Conservation (phyloP, 371 early-diverging fungal genomes). For the Actinomortierella ambigua region DNA sequence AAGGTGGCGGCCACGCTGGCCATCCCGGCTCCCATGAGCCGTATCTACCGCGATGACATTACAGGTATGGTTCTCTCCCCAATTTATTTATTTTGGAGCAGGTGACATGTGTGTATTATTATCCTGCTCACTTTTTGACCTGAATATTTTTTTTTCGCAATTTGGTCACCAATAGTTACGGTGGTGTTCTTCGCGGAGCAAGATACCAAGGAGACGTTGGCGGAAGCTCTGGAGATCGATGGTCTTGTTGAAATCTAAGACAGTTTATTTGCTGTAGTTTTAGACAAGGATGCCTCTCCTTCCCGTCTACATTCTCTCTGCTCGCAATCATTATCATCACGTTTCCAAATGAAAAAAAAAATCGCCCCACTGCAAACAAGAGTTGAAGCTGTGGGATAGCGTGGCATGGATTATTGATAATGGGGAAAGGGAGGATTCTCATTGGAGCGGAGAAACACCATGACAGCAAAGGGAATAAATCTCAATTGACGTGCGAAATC, state of each 20-base stretch:
- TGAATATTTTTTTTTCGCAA: not conserved
- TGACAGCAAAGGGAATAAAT: no score
- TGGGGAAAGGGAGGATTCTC: no score
- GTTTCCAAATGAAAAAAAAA: no score
- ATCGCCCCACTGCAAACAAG: no score
- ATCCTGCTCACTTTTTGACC: not conserved
- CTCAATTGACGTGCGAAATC: no score
- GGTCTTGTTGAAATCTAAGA: conserved; percentile 7
- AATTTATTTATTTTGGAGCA: not conserved
- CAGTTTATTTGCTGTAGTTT: not conserved
- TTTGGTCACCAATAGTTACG: conserved; percentile 53
- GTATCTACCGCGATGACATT: conserved; percentile 93
- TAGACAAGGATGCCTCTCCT: not conserved
- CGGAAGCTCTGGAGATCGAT: conserved; percentile 10
- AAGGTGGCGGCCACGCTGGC: conserved; percentile 38
- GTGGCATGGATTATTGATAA: no score
- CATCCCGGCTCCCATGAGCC: conserved; percentile 50
- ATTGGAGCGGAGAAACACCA: no score
- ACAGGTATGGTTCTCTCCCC: conserved; percentile 50
- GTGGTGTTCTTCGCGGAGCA: conserved; percentile 75
- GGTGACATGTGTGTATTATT: not conserved
- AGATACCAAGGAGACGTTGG: conserved; percentile 16
- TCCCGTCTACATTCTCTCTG: no score
- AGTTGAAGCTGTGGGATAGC: no score
- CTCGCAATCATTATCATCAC: no score